These are phyloP conservation scores for Metschnikowia arizonensis DNA, from an alignment of 805 yeast species.

Conservation along the genomic window DNA sequence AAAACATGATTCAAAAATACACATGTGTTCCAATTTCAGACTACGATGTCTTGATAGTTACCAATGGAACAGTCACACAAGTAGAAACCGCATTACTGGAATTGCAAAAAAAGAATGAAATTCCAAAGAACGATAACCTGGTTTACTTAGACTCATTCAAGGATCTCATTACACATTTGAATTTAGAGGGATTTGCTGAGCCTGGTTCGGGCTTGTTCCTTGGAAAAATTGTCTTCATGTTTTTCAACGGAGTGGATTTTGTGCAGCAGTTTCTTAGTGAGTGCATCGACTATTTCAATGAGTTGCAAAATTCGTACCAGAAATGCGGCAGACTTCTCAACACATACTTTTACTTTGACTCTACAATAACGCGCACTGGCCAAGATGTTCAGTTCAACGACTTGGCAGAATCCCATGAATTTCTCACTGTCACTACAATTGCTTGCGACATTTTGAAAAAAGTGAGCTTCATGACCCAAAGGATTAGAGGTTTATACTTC, in stretches of 20 bases:
- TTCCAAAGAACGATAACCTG: slow-evolving; percentile 21
- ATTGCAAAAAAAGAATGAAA: slow-evolving; percentile 21
- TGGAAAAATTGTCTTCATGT: slow-evolving; percentile 36
- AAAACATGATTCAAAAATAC: slow-evolving; percentile 32
- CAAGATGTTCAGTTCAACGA: slow-evolving; percentile 1
- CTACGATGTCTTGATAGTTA: slow-evolving; percentile 32
- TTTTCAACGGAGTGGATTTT: slow-evolving; percentile 32
- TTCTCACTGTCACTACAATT: slow-evolving; percentile 28
- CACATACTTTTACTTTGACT: slow-evolving; percentile 34
- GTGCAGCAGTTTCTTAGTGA: slow-evolving; percentile 30
- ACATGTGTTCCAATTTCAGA: slow-evolving; percentile 30
- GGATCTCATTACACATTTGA: slow-evolving; percentile 19
- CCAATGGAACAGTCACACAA: slow-evolving; percentile 32
- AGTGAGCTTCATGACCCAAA: slow-evolving; percentile 29
- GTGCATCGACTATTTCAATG: slow-evolving; percentile 24
- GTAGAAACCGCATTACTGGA: slow-evolving; percentile 26
- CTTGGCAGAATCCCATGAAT: slow-evolving; percentile 16
- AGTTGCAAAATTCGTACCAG: slow-evolving; percentile 7
- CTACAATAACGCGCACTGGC: slow-evolving; percentile 18
- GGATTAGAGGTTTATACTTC: slow-evolving; percentile 30
- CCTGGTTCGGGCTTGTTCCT: slow-evolving; percentile 13
- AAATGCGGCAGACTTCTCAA: slow-evolving; percentile 20
- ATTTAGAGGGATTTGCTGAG: background rate
- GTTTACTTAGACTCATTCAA: slow-evolving; percentile 26
- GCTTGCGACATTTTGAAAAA: slow-evolving; percentile 35